Evolutionary conservation across 257 asterid genomes (phyloP).

Genomic region (Striga asiatica): DNA sequence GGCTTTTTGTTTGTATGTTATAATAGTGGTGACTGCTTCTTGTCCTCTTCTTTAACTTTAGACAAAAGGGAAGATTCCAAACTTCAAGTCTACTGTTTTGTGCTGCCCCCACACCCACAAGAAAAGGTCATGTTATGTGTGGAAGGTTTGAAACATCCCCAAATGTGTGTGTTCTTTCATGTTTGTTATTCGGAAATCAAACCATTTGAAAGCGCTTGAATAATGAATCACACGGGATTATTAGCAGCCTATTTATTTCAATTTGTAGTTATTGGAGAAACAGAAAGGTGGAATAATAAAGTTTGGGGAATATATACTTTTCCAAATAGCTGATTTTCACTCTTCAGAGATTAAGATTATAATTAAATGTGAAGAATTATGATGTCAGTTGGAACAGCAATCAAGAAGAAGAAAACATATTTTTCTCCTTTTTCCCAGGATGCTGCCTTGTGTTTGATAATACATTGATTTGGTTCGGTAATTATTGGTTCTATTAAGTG

Average conservation of each 20-base stretch:
- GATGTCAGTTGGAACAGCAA: conserved; percentile 8
- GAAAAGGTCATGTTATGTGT: conserved; percentile 2
- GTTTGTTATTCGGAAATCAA: too few species aligned
- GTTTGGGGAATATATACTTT: too few species aligned
- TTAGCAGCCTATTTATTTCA: too few species aligned
- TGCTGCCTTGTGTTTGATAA: neutral
- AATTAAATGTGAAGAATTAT: neutral
- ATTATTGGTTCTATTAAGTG: neutral
- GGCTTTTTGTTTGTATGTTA: conserved; percentile 28
- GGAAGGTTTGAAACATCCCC: too few species aligned
- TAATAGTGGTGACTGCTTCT: conserved; percentile 34
- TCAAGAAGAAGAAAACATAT: conserved; percentile 3
- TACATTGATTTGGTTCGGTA: neutral
- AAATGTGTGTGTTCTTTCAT: too few species aligned
- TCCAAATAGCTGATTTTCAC: too few species aligned
- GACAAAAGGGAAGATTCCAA: conserved; percentile 57
- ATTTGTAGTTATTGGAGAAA: too few species aligned
- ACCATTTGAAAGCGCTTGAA: too few species aligned
- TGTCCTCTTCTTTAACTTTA: conserved; percentile 51
- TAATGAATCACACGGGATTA: too few species aligned
- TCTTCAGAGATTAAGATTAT: too few species aligned
- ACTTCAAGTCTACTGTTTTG: conserved; percentile 14
- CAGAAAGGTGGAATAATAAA: too few species aligned
- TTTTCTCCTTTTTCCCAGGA: conserved; percentile 10
- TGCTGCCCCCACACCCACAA: conserved; percentile 8